Evolutionary conservation across 805 yeast species (phyloP), one percentile per base, ranked within the genome.

Genomic region (Candida sonorensis): DNA sequence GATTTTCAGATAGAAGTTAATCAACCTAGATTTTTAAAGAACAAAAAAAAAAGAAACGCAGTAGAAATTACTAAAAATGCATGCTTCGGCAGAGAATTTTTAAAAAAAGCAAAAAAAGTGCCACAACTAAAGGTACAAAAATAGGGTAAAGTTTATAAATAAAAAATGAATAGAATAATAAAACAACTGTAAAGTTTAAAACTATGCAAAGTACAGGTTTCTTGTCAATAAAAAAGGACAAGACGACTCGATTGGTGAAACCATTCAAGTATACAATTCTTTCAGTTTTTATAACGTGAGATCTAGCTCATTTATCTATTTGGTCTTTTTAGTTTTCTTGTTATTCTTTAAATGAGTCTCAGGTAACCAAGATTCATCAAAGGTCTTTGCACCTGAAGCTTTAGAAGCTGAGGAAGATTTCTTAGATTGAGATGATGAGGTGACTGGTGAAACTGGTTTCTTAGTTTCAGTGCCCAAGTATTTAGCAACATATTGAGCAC

Each of bases 291-390:
- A n/a, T n/a, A n/a, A n/a, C n/a, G n/a, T n/a, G n/a, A n/a, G n/a
- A n/a, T 10, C 6, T 4, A 15, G 26, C 10, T 19, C 17, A 31
- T 23, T 16, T 13, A 29, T 18, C 18, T 45, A 50, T 44, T 51
- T 50, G 27, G 45, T 36, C 40, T 46, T 55, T 42, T 57, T 66
- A 28, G 55, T 46, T 45, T 55, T 60, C 36, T 48, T 50, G 19
- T 51, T 16, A 17, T 39, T 34, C 36, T 51, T 57, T 46, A 71
- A 51, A 50, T 77, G 79, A 20, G 62, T 57, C 38, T 66, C 72
- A 39, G 83, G 82, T 42, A 76, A 61, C 82, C 82, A 76, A 23
- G 69, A 59, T 36, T 64, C 66, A 44, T 69, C 74, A 34, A 55
- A 31, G 18, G 45, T 15, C 19, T 40, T 30, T 12, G 51, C 15